Evolutionary conservation across 176 grass and related monocot species (phyloP).

Genomic region (Oryza punctata): DNA sequence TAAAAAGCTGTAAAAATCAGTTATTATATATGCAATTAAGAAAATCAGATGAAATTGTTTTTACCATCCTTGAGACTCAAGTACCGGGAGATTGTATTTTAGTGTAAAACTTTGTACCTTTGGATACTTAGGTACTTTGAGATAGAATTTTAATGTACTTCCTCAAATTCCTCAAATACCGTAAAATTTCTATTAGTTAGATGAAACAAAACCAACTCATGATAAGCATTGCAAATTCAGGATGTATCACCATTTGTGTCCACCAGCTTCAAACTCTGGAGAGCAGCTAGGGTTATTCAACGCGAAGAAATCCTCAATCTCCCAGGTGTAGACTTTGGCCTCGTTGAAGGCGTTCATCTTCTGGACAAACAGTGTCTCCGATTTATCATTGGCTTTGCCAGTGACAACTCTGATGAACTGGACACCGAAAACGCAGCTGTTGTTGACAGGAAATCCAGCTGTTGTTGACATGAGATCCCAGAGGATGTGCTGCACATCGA

Average conservation of each 20-base stretch:
- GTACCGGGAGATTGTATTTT: too few relatives aligned
- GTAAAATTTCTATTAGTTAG: too few relatives aligned
- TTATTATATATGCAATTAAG: too few relatives aligned
- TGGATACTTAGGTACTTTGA: too few relatives aligned
- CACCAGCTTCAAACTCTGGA: conserved; percentile 21
- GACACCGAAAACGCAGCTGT: conserved; percentile 34
- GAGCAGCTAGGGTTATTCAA: conserved; percentile 26
- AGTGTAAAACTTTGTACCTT: too few relatives aligned
- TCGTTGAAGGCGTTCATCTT: conserved; percentile 21
- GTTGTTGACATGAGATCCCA: conserved; percentile 12
- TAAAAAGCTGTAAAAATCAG: neutral
- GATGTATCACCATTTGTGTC: conserved; percentile 39
- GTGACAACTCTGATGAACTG: conserved; percentile 32
- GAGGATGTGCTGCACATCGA: conserved; percentile 15
- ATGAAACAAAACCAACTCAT: conserved; percentile 7
- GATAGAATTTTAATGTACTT: too few relatives aligned
- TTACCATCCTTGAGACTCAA: too few relatives aligned
- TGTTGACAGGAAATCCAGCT: conserved; percentile 34
- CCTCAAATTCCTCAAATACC: too few relatives aligned
- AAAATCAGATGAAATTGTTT: too few relatives aligned
- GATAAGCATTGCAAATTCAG: neutral
- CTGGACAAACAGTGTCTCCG: conserved; percentile 28
- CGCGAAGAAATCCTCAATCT: conserved; percentile 32
- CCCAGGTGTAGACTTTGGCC: conserved; percentile 22
- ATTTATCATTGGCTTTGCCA: neutral